phyloP scores from a whole-genome alignment of 2,329 filamentous ascomycete genomes.

The Pseudogymnoascus sp. region DNA sequence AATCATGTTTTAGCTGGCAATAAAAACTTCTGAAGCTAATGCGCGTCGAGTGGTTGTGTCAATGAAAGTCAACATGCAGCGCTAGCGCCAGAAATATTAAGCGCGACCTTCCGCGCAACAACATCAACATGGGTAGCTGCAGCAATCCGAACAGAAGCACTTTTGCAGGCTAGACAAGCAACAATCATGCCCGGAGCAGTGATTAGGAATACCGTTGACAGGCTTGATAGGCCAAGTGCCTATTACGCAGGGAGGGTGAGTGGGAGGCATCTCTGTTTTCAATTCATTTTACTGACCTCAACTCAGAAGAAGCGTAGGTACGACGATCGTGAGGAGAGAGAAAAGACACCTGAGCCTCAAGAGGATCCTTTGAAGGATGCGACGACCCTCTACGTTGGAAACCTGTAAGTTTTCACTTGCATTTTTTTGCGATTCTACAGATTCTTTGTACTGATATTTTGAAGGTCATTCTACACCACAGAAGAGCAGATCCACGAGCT shows the following conservation, averaged over 20 bases:
- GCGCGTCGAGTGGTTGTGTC: slow-evolving; percentile 3
- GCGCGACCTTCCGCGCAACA: slow-evolving; percentile 7
- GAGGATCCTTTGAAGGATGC: slow-evolving; percentile 79
- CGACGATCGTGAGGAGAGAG: slow-evolving; percentile 44
- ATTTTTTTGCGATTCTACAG: slow-evolving; percentile 27
- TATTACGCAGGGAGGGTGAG: slow-evolving; percentile 79
- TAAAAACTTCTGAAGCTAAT: not conserved
- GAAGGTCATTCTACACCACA: slow-evolving; percentile 90
- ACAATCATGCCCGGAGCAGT: slow-evolving; percentile 25
- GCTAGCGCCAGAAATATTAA: slow-evolving; percentile 10
- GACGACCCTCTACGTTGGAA: slow-evolving; percentile 94
- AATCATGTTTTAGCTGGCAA: slow-evolving; percentile 1
- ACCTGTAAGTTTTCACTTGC: slow-evolving; percentile 49
- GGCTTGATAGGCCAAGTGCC: slow-evolving; percentile 88
- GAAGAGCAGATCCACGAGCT: slow-evolving; percentile 98
- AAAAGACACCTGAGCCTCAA: slow-evolving; percentile 37
- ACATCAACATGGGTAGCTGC: slow-evolving; percentile 4
- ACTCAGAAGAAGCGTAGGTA: slow-evolving; percentile 46
- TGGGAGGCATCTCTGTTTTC: slow-evolving; percentile 15
- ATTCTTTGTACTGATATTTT: slow-evolving; percentile 13
- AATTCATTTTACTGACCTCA: slow-evolving; percentile 16
- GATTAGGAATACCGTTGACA: slow-evolving; percentile 67
- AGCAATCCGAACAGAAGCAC: slow-evolving; percentile 3
- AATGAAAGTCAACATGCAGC: slow-evolving; percentile 6
- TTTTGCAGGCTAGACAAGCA: slow-evolving; percentile 8